Base-by-base conservation (phyloP, 176 grass and related monocot genomes). In the Puya raimondii region DNA sequence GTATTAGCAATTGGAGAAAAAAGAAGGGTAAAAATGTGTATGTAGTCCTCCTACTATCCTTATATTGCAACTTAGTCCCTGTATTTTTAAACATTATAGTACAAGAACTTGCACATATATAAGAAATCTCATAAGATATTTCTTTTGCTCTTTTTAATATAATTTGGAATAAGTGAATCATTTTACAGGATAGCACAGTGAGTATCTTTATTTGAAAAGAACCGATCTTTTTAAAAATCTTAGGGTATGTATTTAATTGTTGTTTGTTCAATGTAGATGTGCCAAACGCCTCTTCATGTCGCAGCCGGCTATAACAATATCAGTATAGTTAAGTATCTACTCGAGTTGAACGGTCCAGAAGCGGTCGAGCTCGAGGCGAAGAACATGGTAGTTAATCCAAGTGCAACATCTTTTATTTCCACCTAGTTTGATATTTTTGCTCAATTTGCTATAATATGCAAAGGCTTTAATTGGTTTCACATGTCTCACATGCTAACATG, bases 261-360 rank as follows among this genome's bases (percentile, higher is more conserved):
- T 26, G 16, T 51, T 72, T 65, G 66, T 63, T 76, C 56, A 48
- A 53, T 85, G 75, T 73, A 97, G 94, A 92, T 97, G 86, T 81
- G 72, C 72, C 88, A 97, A 78, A 97, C 94, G 53, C 94, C 94
- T 53, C 84, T 97, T 67, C 94, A 97, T 74, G 87, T 92, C 1
- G 94, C 94, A 64, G 73, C 93, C 76, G 82, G 89, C 27, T 87
- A 84, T 58, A 90, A 93, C 50, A 83, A 85, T 67, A 79, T 77
- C 27, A 86, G 72, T 9, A 85, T 93, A 66, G 87, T 92, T 22
- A 90, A 85, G 70, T 88, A 86, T 74, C 78, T 97, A 51, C 84
- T 97, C 59, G 78, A 93, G 29, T 92, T 82, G 74, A 81, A 80
- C 66, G 82, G 84, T 49, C 5, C 68, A 52, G 87, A 90, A 63